Evolutionary conservation across 2,329 filamentous ascomycete species (phyloP).

Genomic region (Cladosporium cucumerinum): DNA sequence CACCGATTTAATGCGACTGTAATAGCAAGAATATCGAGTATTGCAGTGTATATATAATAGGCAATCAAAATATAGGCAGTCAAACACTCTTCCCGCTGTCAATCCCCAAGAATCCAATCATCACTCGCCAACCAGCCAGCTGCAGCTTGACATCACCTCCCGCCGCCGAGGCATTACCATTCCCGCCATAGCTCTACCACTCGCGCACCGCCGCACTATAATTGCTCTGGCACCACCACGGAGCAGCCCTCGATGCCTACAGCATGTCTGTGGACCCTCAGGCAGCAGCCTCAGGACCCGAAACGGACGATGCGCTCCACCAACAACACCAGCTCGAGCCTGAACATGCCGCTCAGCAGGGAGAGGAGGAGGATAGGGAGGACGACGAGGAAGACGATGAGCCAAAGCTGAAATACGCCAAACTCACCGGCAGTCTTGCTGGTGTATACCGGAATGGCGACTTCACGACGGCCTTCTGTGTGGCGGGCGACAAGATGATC

Average conservation of each 20-base stretch:
- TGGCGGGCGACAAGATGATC: constrained; percentile 96
- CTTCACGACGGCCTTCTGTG: constrained; percentile 85
- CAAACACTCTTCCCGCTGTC: neutral
- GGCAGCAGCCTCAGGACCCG: constrained; percentile 22
- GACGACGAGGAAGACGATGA: constrained; percentile 77
- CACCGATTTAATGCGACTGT: neutral
- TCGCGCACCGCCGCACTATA: neutral
- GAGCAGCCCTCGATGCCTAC: constrained; percentile 16
- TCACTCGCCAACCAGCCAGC: neutral
- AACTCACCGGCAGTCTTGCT: constrained; percentile 74
- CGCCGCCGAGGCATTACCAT: neutral
- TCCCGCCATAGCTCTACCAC: constrained; percentile 1
- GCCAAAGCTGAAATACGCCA: constrained; percentile 87
- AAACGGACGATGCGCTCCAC: constrained; percentile 5
- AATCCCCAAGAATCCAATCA: neutral
- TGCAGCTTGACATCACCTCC: constrained; percentile 15
- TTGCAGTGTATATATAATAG: neutral
- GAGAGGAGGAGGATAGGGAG: constrained; percentile 17
- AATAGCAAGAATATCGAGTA: neutral
- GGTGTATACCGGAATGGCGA: constrained; percentile 91
- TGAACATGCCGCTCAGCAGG: constrained; percentile 1
- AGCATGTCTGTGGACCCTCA: constrained; percentile 37
- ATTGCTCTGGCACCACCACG: neutral
- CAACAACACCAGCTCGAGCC: neutral
- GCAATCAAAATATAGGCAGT: no score